Base-by-base conservation (phyloP, 2,329 filamentous ascomycete genomes). In the Pyricularia pennisetigena region DNA sequence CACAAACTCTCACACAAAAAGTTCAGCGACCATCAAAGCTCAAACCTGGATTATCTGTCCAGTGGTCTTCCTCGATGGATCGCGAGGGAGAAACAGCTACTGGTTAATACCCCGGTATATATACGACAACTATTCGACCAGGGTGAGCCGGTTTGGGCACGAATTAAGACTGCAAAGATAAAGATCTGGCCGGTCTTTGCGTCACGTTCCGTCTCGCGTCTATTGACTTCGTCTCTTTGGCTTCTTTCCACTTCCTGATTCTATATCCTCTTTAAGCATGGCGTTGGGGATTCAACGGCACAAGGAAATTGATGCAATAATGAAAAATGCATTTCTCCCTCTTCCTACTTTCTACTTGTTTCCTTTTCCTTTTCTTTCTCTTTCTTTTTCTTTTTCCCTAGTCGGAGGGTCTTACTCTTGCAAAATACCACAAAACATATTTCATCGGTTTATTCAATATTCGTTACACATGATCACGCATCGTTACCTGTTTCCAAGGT, bases 261-360 rank as follows among this genome's bases (percentile, higher is more conserved):
- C 75, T 76, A 74, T 72, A 26, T 71, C 67, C 72, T 74, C 72
- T 74, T 74, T 76, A 75, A 79, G 78, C 77, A 78, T 73, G 77
- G 78, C 76, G 78, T 74, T 75, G 72, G 78, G 76, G 74, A 70
- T 74, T 75, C 32, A 66, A 32, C 41, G 64, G 64, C 64, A 49
- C 64, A 66, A 49, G 26, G n/a, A 54, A 66, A 49, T 49, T 23
- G 64, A 66, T 66, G 64, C 64, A 66, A 35, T 66, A 66, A 66
- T 66, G 64, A 66, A 54, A 65, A 49, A 66, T 61, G 57, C 57
- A 61, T 61, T 61, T 61, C 12, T 26, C 24, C 23, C n/a, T 26
- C 28, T 61, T 24, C 57, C 57, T 24, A 3, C 57, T 24, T 26
- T 28, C 57, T 61, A 12, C 12, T 14, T 61, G 20, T 26, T 61